Base-by-base conservation (phyloP, 169 alveolate species). In the Babesia bigemina region DNA sequence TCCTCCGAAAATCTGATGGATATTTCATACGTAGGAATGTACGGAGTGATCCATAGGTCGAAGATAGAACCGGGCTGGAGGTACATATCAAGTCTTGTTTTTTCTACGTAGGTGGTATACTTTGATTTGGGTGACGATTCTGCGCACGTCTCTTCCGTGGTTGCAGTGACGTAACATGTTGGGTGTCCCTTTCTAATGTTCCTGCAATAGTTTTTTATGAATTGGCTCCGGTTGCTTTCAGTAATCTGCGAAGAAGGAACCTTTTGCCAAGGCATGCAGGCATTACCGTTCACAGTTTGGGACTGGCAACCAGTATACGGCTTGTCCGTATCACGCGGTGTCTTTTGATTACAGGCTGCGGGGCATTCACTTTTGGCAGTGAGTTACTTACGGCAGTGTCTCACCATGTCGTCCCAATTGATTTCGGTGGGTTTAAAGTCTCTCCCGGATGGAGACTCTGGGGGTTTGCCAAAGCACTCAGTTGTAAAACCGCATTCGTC, bases 41-140 rank as follows among this genome's bases (percentile, higher is more conserved):
- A 79, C 39, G 87, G 87, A n/a, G 62, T 47, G 11, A 79, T 60
- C 87, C 87, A 79, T 26, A 79, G 21, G 74, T 79, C 87, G 58
- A 79, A 79, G 28, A 62, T 29, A 4, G 39, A 21, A 4, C 87
- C 87, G 17, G 87, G 83, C 57, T 79, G 87, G 17, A 71, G 19
- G n/a, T 9, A 9, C 59, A 57, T 14, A 12, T 21, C 17, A 8
- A 49, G 78, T 39, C 39, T 75, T 70, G 60, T 33, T 22, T 11
- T 59, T 45, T 44, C 21, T 11, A 45, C 11, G 2, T 57, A 8
- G 22, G 45, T 39, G 22, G 7, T 19, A 0, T 63, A 1, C n/a
- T 45, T 33, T 6, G 39, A 6, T 6, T 33, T 2, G 10, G 2
- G 2, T 6, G 39, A 71, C 47, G 44, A 29, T 9, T 70, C 61